Percentiles rank a stretch among this genome's conserved stretches.
Evolutionary conservation across 2,329 filamentous ascomycete genomes (phyloP).

Genomic region (Aspergillus sp.): DNA sequence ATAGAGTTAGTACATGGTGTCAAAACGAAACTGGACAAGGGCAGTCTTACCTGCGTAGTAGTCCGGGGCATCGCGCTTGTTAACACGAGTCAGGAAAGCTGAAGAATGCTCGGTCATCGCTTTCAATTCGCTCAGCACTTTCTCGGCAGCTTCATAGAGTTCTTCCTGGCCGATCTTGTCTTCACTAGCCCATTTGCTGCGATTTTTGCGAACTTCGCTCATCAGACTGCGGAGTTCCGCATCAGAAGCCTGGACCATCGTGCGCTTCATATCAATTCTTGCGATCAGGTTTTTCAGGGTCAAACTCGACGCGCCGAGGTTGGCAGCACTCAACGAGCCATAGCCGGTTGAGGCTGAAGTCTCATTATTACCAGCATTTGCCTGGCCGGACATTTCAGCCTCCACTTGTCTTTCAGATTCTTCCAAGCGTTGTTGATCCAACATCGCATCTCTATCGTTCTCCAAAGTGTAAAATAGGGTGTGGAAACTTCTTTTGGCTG

Average conservation of each 20-base stretch:
- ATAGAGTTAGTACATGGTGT: conserved; percentile 21
- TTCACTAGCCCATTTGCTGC: conserved; percentile 98
- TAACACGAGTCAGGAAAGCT: conserved; percentile 91
- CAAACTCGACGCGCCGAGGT: conserved; percentile 91
- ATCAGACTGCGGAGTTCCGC: conserved; percentile 88
- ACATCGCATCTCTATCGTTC: conserved; percentile 92
- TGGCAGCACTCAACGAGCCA: conserved; percentile 87
- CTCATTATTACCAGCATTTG: conserved; percentile 55
- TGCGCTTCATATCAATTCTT: conserved; percentile 88
- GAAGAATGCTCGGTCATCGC: conserved; percentile 96
- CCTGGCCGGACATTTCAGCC: conserved; percentile 78
- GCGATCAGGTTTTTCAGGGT: conserved; percentile 97
- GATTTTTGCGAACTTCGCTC: conserved; percentile 95
- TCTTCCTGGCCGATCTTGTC: conserved; percentile 98
- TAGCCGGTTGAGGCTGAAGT: conserved; percentile 65
- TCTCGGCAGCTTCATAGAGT: conserved; percentile 93
- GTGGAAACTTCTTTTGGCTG: conserved; percentile 85
- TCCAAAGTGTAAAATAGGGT: conserved; percentile 94
- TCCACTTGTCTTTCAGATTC: conserved; percentile 96
- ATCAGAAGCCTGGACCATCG: conserved; percentile 87
- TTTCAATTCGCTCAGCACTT: conserved; percentile 94
- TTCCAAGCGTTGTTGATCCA: conserved; percentile 95
- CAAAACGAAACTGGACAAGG: neutral
- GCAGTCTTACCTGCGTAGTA: conserved; percentile 77
- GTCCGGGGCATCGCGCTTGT: conserved; percentile 94